phyloP scores from a whole-genome alignment of 192 early-diverging fungal genomes.

The Linnemannia elongata region DNA sequence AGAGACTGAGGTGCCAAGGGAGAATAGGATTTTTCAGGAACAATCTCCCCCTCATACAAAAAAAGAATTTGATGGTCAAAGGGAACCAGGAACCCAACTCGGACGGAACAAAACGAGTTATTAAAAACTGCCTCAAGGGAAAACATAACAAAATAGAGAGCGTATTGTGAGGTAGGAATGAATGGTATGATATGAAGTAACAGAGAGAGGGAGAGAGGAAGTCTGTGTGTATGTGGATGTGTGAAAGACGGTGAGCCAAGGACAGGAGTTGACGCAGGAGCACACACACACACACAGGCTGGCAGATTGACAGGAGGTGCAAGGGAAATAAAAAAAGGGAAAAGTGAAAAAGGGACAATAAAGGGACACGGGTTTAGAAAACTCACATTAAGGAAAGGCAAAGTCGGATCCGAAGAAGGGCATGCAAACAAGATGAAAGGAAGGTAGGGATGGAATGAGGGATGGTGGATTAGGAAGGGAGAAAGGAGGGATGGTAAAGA shows the following conservation, averaged over 20 bases:
- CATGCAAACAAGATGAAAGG: not conserved
- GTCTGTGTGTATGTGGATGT: not conserved
- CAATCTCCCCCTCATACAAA: not conserved
- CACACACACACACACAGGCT: not conserved
- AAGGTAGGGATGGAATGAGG: not conserved
- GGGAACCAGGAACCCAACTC: not conserved
- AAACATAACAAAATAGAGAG: not conserved
- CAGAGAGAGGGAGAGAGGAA: not conserved
- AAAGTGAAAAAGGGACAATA: not conserved
- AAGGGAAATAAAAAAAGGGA: not conserved
- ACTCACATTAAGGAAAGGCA: not conserved
- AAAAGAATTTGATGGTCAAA: not conserved
- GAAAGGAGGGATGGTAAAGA: not conserved
- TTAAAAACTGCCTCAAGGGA: not conserved
- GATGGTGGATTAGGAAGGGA: not conserved
- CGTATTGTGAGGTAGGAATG: not conserved
- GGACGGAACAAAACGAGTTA: not conserved
- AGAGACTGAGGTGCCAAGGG: too few species aligned
- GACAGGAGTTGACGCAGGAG: conserved; percentile 2
- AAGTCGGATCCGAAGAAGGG: conserved; percentile 1
- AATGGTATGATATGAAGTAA: not conserved
- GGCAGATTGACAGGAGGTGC: not conserved
- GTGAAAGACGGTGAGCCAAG: conserved; percentile 8
- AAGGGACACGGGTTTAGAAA: not conserved
- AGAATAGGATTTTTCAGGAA: not conserved